Evolutionary conservation across 441 rosid species (phyloP).

Genomic region (Euphorbia schlechtendalii): DNA sequence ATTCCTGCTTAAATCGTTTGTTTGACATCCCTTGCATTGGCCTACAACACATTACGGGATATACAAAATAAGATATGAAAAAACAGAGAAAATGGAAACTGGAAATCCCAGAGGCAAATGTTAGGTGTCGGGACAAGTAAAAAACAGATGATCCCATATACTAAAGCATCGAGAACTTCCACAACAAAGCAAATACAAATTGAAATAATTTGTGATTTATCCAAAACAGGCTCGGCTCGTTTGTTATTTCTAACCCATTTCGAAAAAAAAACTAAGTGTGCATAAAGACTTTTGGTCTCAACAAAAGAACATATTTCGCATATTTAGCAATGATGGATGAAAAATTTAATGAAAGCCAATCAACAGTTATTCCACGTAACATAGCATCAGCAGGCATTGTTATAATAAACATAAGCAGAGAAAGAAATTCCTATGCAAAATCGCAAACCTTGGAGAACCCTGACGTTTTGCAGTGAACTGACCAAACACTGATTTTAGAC

Average conservation of each 20-base stretch:
- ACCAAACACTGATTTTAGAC: constrained; percentile 56
- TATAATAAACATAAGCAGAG: background rate
- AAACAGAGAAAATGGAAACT: constrained; percentile 4
- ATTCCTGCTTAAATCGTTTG: constrained; percentile 78
- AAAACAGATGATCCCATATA: background rate
- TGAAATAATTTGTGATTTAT: background rate
- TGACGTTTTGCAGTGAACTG: constrained; percentile 61
- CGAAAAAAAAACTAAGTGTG: background rate
- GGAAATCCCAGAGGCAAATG: background rate
- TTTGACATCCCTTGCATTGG: constrained; percentile 54
- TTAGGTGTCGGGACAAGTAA: background rate
- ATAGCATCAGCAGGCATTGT: background rate
- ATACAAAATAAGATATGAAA: constrained; percentile 16
- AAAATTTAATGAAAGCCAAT: background rate
- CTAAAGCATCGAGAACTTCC: background rate
- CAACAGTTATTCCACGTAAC: background rate
- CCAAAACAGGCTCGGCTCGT: too few relatives aligned
- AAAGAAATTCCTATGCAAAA: constrained; percentile 8
- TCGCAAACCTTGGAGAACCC: constrained; percentile 70
- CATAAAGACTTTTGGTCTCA: background rate
- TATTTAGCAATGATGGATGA: background rate
- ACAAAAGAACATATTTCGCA: background rate
- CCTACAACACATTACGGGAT: constrained; percentile 29
- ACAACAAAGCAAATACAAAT: background rate
- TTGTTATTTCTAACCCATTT: too few relatives aligned